Conservation (phyloP, 2,329 filamentous ascomycete genomes). For the Pezicula neosporulosa region DNA sequence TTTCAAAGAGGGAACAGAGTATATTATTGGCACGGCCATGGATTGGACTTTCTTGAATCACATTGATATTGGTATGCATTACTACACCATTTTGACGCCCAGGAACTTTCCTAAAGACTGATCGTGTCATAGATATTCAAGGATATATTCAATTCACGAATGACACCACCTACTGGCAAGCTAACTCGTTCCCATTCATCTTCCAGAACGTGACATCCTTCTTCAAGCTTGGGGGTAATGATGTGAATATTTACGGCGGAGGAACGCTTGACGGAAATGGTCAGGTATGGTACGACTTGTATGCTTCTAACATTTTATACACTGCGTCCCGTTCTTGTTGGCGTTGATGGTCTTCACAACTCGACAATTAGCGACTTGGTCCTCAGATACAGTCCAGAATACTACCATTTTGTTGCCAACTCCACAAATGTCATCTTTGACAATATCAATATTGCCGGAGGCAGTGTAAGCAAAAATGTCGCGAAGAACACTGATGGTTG, state of each 20-base stretch:
- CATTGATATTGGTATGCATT: constrained; percentile 53
- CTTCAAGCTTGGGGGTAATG: constrained; percentile 62
- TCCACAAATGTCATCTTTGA: constrained; percentile 61
- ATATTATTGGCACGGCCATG: constrained; percentile 60
- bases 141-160: constrained; percentile 61
- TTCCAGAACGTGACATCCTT: constrained; percentile 68
- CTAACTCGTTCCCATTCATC: constrained; percentile 57
- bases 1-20: constrained; percentile 46
- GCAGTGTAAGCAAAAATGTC: constrained; percentile 44
- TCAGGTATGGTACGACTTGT: constrained; percentile 56
- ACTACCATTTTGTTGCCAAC: constrained; percentile 65
- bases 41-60: constrained; percentile 62
- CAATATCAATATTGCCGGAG: constrained; percentile 57
- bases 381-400: constrained; percentile 54
- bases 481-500: constrained; percentile 67
- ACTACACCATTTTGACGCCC: background rate
- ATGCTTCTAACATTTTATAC: constrained; percentile 52
- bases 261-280: constrained; percentile 62
- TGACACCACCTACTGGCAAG: constrained; percentile 67
- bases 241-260: constrained; percentile 66
- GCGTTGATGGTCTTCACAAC: constrained; percentile 52
- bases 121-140: constrained; percentile 43
- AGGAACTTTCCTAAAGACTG: background rate
- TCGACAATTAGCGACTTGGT: constrained; percentile 57
- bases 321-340: constrained; percentile 55